Evolutionary conservation across 495 filamentous ascomycete genomes (phyloP), one percentile per base, ranked within the genome.

Genomic region (Pyrenula aspistea): DNA sequence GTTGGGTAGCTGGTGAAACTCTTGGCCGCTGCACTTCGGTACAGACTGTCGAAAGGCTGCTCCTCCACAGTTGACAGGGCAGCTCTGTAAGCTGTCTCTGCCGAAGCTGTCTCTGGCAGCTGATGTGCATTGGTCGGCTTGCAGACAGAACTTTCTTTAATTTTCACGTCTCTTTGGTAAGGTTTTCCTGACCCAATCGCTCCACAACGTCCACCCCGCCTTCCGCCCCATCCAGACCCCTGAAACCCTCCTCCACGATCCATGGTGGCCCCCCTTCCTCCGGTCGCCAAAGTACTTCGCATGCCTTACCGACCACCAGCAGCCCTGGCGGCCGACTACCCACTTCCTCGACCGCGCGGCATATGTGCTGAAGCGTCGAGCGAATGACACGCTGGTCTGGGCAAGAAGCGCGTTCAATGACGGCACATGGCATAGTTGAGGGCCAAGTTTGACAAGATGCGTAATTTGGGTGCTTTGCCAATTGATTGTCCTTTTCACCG

Each of bases 321-420:
- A 98, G 68, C 2, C 93, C 93, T 0, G 94, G 93, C 31, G 93
- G 93, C 42, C 94, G 77, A 54, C 84, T 89, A 0, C 93, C 93
- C 60, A 91, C 88, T 58, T 88, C 86, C 68, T 96, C 91, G 57
- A 98, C 84, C 1, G 93, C 93, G 53, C 82, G 75, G 42, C 77
- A 85, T 4, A 96, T 87, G 63, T 85, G 77, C 59, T 84, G 79
- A 36, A 98, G 65, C 2, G 89, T 95, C 1, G 89, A 89, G 53
- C 93, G 77, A 42, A 97, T 89, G 25, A 97, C 89, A 22, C 93
- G 75, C 74, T 97, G 94, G 67, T 98, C 93, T 0, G 89, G 84
- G 67, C 93, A 98, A 49, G 86, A 91, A 0, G 93, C 93, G n/a
- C 93, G 77, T 68, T 98, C 93, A 48, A 98, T 75, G 8, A 98